Evolutionary conservation across 306 rosid species (phyloP).

Genomic region (Quercus agrifolia): DNA sequence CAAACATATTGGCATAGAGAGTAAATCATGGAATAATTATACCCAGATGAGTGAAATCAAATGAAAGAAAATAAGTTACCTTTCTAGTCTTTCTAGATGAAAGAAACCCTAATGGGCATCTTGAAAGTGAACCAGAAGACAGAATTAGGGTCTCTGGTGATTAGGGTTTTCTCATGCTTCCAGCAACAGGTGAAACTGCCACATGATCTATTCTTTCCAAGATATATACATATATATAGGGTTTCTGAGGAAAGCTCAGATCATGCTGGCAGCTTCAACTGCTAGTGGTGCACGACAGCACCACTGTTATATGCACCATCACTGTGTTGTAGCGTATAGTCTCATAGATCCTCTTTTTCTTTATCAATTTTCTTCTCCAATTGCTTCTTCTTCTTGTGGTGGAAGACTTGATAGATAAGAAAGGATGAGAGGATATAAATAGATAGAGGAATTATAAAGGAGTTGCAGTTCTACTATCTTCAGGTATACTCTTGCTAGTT

Average conservation of each 20-base stretch:
- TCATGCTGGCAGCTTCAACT: conserved; percentile 99
- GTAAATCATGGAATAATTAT: not conserved
- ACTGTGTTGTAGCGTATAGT: not conserved
- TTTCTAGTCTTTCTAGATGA: not conserved
- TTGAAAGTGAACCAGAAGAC: not conserved
- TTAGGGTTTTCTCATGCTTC: conserved; percentile 40
- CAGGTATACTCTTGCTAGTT: not conserved
- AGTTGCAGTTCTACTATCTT: not conserved
- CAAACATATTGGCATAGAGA: not conserved
- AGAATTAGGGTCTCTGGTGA: conserved; percentile 15
- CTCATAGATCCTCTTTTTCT: not conserved
- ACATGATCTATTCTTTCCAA: conserved; percentile 60
- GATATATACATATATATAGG: not conserved
- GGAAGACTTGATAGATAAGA: conserved; percentile 18
- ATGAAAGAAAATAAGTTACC: not conserved
- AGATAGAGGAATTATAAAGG: conserved; percentile 5
- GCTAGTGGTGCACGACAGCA: conserved; percentile 45
- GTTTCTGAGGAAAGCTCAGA: conserved; percentile 43
- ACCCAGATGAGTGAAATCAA: not conserved
- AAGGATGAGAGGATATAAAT: conserved; percentile 36
- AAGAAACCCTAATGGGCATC: conserved; percentile 17
- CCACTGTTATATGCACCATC: not conserved
- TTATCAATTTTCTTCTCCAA: not conserved
- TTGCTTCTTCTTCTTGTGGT: not conserved
- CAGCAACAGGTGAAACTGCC: conserved; percentile 72